Evolutionary conservation across 129 eudicot genomes (phyloP), one percentile per base, ranked within the genome.

Genomic region (Flaveria linearis): DNA sequence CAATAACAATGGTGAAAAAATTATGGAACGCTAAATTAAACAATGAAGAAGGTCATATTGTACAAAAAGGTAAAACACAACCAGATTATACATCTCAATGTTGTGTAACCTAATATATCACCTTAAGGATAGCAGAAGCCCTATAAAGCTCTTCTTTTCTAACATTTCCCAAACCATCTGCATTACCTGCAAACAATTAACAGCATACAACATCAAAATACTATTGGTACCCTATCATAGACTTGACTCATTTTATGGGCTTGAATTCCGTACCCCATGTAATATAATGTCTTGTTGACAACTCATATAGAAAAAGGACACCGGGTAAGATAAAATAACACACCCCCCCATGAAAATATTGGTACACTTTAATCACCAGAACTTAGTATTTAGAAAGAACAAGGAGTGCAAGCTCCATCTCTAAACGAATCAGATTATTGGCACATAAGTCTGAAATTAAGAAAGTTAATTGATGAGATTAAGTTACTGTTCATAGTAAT

Each of bases 91-190:
- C 25, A 57, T 16, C 17, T 23, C 6, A 30, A 42, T 20, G 33
- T 67, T 58, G 39, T 20, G 17, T 49, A 36, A 62, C 25, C 47
- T 25, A n/a, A 56, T 18, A 49, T 55, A 71, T 73, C 72, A 89
- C 97, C 97, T 94, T 89, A 57, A 94, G 87, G 58, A 78, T 45
- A 45, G 86, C 86, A 62, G 92, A 91, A 73, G 99, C 97, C 76
- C 65, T 82, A 58, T 82, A 85, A 39, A 94, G 92, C 88, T 94
- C 99, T 76, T 87, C 86, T 77, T 82, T 89, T 83, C 99, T 89
- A 52, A 84, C 72, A 60, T 72, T 75, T 71, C 99, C 99, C 79
- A 87, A 81, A 22, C 88, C 96, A 86, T 91, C 93, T 50, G 96
- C 96, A 68, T 91, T 86, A 66, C 98, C 97, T 94, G 76, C 57